Conservation (phyloP, 495 filamentous ascomycete species). For the Aspergillus homomorphus region DNA sequence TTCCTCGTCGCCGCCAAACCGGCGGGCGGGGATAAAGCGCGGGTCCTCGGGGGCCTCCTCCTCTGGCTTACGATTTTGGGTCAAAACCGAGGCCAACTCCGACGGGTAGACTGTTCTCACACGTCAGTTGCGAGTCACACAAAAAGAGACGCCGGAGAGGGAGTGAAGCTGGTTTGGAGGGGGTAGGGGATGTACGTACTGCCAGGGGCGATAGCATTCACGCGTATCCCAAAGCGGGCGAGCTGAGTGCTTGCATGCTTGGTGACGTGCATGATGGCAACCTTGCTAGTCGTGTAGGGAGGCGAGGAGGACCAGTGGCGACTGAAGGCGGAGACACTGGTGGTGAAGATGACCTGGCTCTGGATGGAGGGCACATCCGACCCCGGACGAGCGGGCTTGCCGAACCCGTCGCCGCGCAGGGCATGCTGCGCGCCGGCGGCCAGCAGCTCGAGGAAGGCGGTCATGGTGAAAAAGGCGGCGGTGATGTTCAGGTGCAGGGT, state of each 20-base stretch:
- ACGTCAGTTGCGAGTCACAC: background rate
- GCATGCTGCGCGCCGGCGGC: conserved; percentile 53
- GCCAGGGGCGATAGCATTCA: conserved; percentile 63
- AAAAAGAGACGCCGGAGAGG: background rate
- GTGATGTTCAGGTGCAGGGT: conserved; percentile 58
- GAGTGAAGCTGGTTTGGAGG: no score
- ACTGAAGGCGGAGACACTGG: conserved; percentile 54
- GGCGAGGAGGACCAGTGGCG: conserved; percentile 51
- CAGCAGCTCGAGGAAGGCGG: conserved; percentile 62
- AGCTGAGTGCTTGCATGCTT: conserved; percentile 54
- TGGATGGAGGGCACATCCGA: conserved; percentile 21
- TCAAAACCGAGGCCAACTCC: background rate
- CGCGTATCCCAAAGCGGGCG: conserved; percentile 55
- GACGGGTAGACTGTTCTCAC: background rate
- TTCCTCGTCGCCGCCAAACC: conserved; percentile 55
- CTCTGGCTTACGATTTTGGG: background rate
- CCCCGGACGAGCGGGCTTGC: background rate
- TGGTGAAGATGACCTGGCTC: conserved; percentile 51
- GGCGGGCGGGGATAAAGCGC: conserved; percentile 46
- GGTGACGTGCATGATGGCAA: conserved; percentile 59
- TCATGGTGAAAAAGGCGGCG: conserved; percentile 57
- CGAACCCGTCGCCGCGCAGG: background rate
- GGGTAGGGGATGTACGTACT: no score
- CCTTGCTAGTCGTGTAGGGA: conserved; percentile 63
- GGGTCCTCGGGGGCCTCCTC: conserved; percentile 40